Base-by-base conservation (phyloP, 2,329 filamentous ascomycete genomes). In the Fusarium oligoseptatum region DNA sequence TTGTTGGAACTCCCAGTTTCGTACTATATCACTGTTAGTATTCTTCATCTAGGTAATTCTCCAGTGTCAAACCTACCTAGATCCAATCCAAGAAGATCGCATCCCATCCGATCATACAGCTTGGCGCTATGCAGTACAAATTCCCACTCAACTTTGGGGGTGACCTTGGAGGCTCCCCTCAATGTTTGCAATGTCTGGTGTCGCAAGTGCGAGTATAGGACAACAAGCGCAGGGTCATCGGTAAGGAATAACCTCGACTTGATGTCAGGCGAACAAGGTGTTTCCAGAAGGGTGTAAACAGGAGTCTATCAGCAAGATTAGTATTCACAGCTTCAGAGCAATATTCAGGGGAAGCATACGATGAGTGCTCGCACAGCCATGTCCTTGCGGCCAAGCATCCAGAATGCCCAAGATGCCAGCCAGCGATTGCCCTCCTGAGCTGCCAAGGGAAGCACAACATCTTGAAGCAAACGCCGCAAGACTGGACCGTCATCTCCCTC, bases 371-470 rank as follows among this genome's bases (percentile, higher is more conserved):
- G 91, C 8, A 98, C 95, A 7, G 96, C 94, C 87, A 95, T 93
- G 75, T 97, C 94, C 70, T 92, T 91, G 72, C 93, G 90, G 41
- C 91, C 91, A 6, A 98, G 87, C 88, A 98, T 94, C 93, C 95
- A 97, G 80, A 98, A 98, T 3, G 94, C 94, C 97, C 97, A 99
- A 0, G 94, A 97, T 12, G 95, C 94, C 68, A 98, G 90, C 96
- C 97, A 99, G 67, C 96, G 89, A 80, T 99, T 96, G 3, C 95
- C 95, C 73, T 96, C 92, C 45, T 91, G 88, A 0, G 93, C 91
- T 20, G 97, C 97, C 71, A 94, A 84, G 0, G 92, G 90, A 0
- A 98, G 86, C 2, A 98, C 90, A 70, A 93, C 93, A 12, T 97
- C 93, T 77, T 94, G 90, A 2, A 99, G 86, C 10, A 99, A 87